Base-by-base conservation (phyloP, 139 green algal species). In the Dunaliella sp. region DNA sequence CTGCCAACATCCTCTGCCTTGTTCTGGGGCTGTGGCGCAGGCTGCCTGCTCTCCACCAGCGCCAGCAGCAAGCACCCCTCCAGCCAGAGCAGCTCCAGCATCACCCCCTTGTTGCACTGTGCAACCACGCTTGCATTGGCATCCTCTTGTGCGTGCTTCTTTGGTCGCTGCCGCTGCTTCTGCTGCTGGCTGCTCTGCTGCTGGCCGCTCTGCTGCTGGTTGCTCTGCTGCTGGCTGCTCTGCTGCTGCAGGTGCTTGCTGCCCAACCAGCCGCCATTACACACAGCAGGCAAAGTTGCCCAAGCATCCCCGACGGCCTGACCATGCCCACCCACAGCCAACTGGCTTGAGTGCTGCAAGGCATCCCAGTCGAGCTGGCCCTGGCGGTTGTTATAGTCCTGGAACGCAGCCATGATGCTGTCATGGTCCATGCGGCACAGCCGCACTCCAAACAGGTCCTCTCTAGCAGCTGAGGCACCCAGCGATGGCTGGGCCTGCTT, bases 21-120 rank as follows among this genome's bases (percentile, higher is more conserved):
- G 3, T 84, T 24, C 38, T 84, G 37, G 2, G 75, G 36, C 30
- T 84, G 35, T 37, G 36, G 34, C 21, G 36, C 37, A 34, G 74
- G 80, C 58, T 85, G 81, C 31, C 81, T 31, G 28, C 74, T 26
- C 36, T 85, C 81, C 81, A 85, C 3, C 81, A 85, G 81, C 25
- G 75, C 36, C 30, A 85, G 37, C 57, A 85, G 81, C 58, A 85
- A 7, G 81, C 81, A 79, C 38, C 81, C 81, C 58, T 85, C 81
- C 81, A 85, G 81, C 81, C 81, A 85, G n/a, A 85, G 25, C 1
- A 85, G 81, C 81, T 85, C 38, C 38, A 76, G 25, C 34, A 2
- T 3, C 37, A 84, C 37, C 1, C 26, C 80, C 25, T 34, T 7
- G 7, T 33, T 21, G 2, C 33, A 36, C 35, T 84, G 2, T 83